Conservation (phyloP, 2,329 filamentous ascomycete species). For the Ceratocystis eucalypticola region DNA sequence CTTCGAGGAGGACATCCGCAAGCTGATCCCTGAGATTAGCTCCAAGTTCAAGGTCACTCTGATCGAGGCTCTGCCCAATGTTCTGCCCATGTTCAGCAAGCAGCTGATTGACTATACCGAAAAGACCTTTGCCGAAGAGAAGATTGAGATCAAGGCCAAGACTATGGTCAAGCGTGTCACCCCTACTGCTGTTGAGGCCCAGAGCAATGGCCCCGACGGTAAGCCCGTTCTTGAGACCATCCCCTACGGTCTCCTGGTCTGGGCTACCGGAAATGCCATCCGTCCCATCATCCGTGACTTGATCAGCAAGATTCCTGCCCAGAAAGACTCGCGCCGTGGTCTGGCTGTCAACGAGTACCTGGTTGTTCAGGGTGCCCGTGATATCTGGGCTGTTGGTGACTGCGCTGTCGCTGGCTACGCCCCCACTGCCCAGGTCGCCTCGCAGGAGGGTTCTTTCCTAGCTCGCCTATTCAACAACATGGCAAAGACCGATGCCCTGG, state of each 20-base stretch:
- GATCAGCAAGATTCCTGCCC: constrained; percentile 80
- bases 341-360: constrained; percentile 97
- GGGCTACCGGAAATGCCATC: constrained; percentile 93
- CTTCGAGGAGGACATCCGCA: constrained; percentile 95
- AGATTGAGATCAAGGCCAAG: constrained; percentile 94
- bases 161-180: constrained; percentile 98
- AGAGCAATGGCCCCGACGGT: constrained; percentile 68
- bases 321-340: constrained; percentile 88
- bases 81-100: constrained; percentile 96
- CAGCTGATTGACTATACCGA: constrained; percentile 99
- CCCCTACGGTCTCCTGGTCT: constrained; percentile 90
- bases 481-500: constrained; percentile 81
- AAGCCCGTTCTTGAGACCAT: constrained; percentile 69
- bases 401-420: constrained; percentile 96
- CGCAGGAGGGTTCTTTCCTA: constrained; percentile 90
- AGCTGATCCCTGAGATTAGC: constrained; percentile 91
- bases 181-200: constrained; percentile 82
- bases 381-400: constrained; percentile 96
- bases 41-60: constrained; percentile 94
- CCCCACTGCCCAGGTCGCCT: constrained; percentile 89
- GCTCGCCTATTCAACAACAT: constrained; percentile 97
- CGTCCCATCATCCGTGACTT: constrained; percentile 83
- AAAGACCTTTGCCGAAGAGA: constrained; percentile 97
- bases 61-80: constrained; percentile 91
- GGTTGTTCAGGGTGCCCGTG: constrained; percentile 89